A percentile compares a stretch with the other conserved stretches of the same genome.
These are phyloP conservation scores for Colletotrichum theobromicola DNA, from an alignment of 2,329 filamentous ascomycete genomes.

Conservation along the genomic window DNA sequence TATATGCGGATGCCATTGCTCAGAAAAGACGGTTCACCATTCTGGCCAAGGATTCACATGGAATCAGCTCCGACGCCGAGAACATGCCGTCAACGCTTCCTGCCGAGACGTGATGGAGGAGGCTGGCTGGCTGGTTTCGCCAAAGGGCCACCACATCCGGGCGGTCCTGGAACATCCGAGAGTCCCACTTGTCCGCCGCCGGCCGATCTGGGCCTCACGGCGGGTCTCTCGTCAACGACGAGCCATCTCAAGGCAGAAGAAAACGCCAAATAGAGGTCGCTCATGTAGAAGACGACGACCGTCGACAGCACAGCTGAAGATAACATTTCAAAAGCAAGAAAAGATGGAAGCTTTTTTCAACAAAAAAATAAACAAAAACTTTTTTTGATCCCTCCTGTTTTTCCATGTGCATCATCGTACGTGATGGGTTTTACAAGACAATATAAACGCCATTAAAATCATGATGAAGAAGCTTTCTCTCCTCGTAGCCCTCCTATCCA, in stretches of 20 bases:
- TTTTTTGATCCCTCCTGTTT: neutral
- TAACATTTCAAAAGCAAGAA: neutral
- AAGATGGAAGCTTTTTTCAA: neutral
- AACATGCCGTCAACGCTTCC: neutral
- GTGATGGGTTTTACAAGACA: slow-evolving; percentile 2
- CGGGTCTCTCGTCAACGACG: neutral
- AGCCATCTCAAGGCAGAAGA: neutral
- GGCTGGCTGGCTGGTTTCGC: neutral
- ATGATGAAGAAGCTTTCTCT: neutral
- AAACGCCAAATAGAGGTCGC: neutral
- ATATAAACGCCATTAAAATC: slow-evolving; percentile 9
- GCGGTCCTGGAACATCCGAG: neutral
- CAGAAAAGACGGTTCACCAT: too few relatives aligned
- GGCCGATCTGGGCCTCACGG: neutral
- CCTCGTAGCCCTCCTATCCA: neutral
- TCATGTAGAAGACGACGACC: neutral
- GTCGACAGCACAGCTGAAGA: neutral
- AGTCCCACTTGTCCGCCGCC: neutral
- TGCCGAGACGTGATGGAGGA: neutral
- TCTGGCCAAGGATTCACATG: neutral
- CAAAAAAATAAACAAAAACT: neutral
- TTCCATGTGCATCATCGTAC: neutral
- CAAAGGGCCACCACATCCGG: neutral
- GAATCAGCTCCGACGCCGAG: neutral
- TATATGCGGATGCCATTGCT: neutral